A percentile compares a stretch with the other conserved stretches of the same genome.
Evolutionary conservation across 306 rosid genomes (phyloP).

Genomic region (Canavalia ensiformis): DNA sequence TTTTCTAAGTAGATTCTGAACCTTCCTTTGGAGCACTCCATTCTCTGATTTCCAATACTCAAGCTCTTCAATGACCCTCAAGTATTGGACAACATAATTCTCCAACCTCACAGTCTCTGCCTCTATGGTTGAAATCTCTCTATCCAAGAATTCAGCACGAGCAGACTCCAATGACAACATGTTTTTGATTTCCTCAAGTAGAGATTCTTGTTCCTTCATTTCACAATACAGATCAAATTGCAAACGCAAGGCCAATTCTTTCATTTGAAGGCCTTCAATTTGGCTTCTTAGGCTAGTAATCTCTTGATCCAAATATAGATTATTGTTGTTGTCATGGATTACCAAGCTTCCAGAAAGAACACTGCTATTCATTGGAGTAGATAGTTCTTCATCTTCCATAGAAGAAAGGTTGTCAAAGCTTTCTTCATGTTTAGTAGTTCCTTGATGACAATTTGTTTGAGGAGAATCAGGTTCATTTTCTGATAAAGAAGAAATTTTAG

Average conservation of each 20-base stretch:
- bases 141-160: constrained; percentile 64
- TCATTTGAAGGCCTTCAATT: constrained; percentile 64
- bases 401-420: constrained; percentile 44
- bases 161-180: constrained; percentile 57
- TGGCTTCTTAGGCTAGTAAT: constrained; percentile 52
- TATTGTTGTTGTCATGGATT: constrained; percentile 8
- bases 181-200: constrained; percentile 58
- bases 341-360: constrained; percentile 24
- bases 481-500: constrained; percentile 38
- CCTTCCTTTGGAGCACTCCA: constrained; percentile 57
- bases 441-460: constrained; percentile 47
- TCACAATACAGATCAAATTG: constrained; percentile 61
- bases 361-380: constrained; percentile 5
- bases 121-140: constrained; percentile 61
- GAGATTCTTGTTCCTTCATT: constrained; percentile 68
- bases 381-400: constrained; percentile 43
- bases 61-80: constrained; percentile 55
- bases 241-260: constrained; percentile 61
- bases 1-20: constrained; percentile 58
- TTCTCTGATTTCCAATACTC: constrained; percentile 66
- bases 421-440: constrained; percentile 38
- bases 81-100: constrained; percentile 49
- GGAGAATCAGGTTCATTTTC: constrained; percentile 13
- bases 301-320: constrained; percentile 50
- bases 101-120: constrained; percentile 57